Conservation (phyloP, 2,329 filamentous ascomycete species). For the Penicillium sp. region DNA sequence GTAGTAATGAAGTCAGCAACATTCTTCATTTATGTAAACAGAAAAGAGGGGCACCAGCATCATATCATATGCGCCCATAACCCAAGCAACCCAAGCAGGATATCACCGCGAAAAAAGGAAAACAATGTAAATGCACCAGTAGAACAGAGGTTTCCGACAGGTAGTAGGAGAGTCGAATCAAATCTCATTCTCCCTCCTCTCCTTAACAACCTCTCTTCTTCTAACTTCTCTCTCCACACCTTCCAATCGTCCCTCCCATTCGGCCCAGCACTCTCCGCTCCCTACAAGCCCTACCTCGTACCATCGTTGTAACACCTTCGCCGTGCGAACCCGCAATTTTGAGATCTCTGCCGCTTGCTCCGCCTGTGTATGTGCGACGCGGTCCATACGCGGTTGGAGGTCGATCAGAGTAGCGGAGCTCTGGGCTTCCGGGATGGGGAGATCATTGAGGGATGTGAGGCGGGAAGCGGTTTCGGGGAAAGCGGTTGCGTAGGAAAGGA, state of each 20-base stretch:
- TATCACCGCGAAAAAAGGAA: neutral
- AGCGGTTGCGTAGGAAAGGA: slow-evolving; percentile 47
- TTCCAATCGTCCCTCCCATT: slow-evolving; percentile 68
- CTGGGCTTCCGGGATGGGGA: slow-evolving; percentile 45
- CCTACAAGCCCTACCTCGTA: slow-evolving; percentile 71
- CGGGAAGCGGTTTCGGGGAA: slow-evolving; percentile 50
- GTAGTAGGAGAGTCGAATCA: slow-evolving; percentile 1
- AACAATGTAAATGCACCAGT: neutral
- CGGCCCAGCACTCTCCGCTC: slow-evolving; percentile 67
- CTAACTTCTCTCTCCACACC: slow-evolving; percentile 65
- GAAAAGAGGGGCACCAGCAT: neutral
- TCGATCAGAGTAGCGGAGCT: slow-evolving; percentile 44
- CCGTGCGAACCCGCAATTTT: slow-evolving; percentile 44
- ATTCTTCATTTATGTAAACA: neutral
- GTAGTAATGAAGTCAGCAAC: neutral
- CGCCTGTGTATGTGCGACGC: slow-evolving; percentile 36
- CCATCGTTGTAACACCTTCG: slow-evolving; percentile 63
- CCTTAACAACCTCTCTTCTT: slow-evolving; percentile 60
- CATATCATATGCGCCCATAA: neutral
- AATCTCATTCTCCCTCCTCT: slow-evolving; percentile 52
- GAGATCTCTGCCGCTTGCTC: slow-evolving; percentile 41
- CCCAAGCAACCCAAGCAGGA: neutral
- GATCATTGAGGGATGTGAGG: slow-evolving; percentile 49
- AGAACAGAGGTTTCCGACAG: neutral
- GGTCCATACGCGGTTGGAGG: slow-evolving; percentile 44